Evolutionary conservation across 164 flowering plant species (phyloP).

Genomic region (Sedum album): DNA sequence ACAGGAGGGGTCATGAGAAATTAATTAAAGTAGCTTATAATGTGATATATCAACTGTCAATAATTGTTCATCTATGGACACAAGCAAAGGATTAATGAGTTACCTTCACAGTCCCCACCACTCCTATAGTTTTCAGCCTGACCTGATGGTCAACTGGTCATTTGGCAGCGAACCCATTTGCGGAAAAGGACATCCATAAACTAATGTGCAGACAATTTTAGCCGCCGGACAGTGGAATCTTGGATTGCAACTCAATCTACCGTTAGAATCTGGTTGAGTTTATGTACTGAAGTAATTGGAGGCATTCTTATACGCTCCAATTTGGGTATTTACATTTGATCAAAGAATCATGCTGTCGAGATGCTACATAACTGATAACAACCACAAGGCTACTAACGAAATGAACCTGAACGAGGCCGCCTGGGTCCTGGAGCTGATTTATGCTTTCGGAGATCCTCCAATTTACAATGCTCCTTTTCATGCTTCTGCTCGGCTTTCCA

Average conservation of each 20-base stretch:
- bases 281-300: no score
- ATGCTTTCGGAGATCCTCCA: constrained; percentile 91
- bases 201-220: neutral
- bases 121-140: neutral
- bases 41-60: neutral
- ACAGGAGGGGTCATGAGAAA: neutral
- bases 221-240: neutral
- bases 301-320: no score
- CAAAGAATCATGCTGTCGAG: constrained; percentile 36
- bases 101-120: neutral
- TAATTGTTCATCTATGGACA: neutral
- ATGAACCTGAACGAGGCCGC: constrained; percentile 89
- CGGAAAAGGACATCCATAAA: neutral
- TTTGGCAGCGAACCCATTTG: neutral
- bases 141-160: neutral
- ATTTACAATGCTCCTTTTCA: constrained; percentile 80
- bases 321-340: no score
- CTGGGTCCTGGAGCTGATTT: constrained; percentile 88
- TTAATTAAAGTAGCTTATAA: neutral
- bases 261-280: neutral
- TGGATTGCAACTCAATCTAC: neutral
- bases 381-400: no score
- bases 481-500: constrained; percentile 99
- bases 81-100: neutral
- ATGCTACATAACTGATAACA: no score